Evolutionary conservation across 73 alveolate species (phyloP).

Genomic region (Paramecium pentaurelia): DNA sequence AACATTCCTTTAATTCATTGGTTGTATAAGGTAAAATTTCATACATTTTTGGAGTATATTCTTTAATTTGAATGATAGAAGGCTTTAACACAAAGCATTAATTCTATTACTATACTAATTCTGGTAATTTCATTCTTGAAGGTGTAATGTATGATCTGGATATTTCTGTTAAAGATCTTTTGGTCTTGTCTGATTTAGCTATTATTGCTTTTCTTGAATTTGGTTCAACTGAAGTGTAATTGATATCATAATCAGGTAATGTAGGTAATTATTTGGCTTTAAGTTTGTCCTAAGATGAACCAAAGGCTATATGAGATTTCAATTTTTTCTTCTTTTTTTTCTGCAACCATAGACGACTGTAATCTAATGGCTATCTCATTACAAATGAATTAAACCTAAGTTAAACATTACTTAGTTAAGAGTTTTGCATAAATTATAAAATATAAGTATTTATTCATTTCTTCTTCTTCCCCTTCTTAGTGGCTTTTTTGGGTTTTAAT

Average conservation of each 20-base stretch:
- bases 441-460: background rate
- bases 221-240: background rate
- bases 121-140: background rate
- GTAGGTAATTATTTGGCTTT: background rate
- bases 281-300: background rate
- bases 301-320: background rate
- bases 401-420: background rate
- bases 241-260: background rate
- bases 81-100: background rate
- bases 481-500: background rate
- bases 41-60: slow-evolving; percentile 2
- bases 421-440: background rate
- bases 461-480: background rate
- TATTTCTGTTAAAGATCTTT: background rate
- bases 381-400: background rate
- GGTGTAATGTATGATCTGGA: background rate
- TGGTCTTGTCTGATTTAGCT: background rate
- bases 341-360: background rate
- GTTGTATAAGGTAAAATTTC: background rate
- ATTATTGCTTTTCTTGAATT: background rate
- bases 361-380: background rate
- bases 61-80: background rate
- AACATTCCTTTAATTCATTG: background rate
- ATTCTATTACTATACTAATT: background rate
- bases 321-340: background rate